Evolutionary conservation across 768 basidiomycete species (phyloP).

Genomic region (Chalciporus pseudorubinellus): DNA sequence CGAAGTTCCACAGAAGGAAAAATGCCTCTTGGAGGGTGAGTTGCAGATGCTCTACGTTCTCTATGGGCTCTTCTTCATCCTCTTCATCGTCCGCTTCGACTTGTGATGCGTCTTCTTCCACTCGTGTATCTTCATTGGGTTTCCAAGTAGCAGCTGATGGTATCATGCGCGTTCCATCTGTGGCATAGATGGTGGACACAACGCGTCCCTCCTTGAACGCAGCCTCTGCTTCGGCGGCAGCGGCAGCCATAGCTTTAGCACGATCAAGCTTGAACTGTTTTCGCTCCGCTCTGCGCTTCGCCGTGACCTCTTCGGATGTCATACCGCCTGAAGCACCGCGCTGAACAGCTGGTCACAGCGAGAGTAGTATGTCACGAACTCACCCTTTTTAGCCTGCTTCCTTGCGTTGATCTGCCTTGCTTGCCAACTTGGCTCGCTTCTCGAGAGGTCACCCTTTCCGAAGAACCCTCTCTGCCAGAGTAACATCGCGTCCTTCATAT

Average conservation of each 20-base stretch:
- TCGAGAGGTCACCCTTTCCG: constrained; percentile 91
- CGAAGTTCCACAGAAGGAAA: constrained; percentile 81
- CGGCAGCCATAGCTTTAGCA: constrained; percentile 81
- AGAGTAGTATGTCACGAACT: neutral
- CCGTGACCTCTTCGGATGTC: constrained; percentile 90
- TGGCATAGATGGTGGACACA: constrained; percentile 55
- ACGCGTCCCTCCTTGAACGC: constrained; percentile 73
- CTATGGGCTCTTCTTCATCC: constrained; percentile 52
- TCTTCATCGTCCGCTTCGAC: constrained; percentile 32
- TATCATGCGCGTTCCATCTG: constrained; percentile 45
- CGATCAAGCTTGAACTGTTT: constrained; percentile 93
- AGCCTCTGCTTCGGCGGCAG: constrained; percentile 75
- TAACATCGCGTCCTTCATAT: constrained; percentile 57
- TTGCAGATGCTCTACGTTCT: constrained; percentile 88
- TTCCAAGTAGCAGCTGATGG: constrained; percentile 84
- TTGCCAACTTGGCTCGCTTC: constrained; percentile 95
- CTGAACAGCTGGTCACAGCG: neutral
- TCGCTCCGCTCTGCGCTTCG: constrained; percentile 81
- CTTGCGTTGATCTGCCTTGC: constrained; percentile 68
- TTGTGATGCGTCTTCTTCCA: constrained; percentile 14
- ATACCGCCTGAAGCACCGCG: constrained; percentile 43
- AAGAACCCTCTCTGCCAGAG: constrained; percentile 95
- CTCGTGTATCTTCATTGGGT: constrained; percentile 36
- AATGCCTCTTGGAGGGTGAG: constrained; percentile 87
- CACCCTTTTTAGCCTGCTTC: constrained; percentile 58